These are phyloP conservation scores for Aspergillus intermedius DNA, from an alignment of 2,329 filamentous ascomycete genomes.

Conservation along the genomic window DNA sequence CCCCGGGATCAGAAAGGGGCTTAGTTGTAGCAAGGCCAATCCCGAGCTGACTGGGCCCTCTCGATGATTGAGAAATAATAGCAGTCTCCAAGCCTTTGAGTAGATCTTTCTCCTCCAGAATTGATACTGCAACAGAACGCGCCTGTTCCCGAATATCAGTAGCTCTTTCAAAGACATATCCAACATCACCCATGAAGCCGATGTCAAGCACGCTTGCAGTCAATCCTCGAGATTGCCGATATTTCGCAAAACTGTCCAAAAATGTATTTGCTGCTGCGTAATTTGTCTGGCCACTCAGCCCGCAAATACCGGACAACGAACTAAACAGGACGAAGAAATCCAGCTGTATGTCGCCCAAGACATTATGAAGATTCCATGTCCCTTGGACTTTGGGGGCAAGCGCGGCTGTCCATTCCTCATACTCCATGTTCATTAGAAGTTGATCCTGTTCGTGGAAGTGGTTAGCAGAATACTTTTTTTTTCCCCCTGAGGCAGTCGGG, in stretches of 20 bases:
- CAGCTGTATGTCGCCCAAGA: constrained; percentile 13
- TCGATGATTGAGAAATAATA: background rate
- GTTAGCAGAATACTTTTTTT: background rate
- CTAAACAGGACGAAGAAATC: constrained; percentile 41
- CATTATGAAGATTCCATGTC: constrained; percentile 24
- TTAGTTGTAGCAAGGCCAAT: constrained; percentile 2
- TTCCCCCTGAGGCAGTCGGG: no score
- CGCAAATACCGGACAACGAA: constrained; percentile 27
- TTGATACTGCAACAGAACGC: constrained; percentile 7
- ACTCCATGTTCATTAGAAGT: constrained; percentile 22
- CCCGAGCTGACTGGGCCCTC: background rate
- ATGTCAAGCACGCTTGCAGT: constrained; percentile 11
- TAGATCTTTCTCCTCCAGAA: constrained; percentile 4
- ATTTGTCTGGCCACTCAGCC: constrained; percentile 23
- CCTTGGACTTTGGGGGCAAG: constrained; percentile 27
- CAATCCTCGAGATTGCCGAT: constrained; percentile 13
- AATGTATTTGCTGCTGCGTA: constrained; percentile 35
- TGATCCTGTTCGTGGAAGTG: background rate
- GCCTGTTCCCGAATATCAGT: constrained; percentile 10
- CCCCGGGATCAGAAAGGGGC: background rate
- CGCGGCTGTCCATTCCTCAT: constrained; percentile 24
- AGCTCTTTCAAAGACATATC: constrained; percentile 4
- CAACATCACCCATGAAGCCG: constrained; percentile 11
- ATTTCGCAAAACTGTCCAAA: constrained; percentile 20
- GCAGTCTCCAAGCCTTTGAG: constrained; percentile 3